These are phyloP conservation scores for Candolleomyces aberdarensis DNA, from an alignment of 768 basidiomycete species.

Conservation along the genomic window DNA sequence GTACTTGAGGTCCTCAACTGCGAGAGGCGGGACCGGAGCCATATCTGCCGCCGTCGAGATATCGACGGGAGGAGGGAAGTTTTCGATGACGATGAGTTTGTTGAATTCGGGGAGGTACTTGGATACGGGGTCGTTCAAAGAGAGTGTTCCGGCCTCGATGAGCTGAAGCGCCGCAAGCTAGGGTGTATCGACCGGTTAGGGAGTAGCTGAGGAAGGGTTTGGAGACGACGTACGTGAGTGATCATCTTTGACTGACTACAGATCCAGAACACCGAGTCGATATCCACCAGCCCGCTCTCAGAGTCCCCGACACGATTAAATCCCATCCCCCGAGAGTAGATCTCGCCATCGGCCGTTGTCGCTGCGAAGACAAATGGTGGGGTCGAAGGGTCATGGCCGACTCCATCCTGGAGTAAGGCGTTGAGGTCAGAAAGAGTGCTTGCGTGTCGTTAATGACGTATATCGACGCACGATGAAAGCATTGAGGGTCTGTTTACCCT, in stretches of 20 bases:
- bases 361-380: slow-evolving; percentile 18
- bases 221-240: slow-evolving; percentile 21
- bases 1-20: slow-evolving; percentile 13
- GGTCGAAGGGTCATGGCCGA: not conserved
- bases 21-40: not conserved
- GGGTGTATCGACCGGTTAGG: not conserved
- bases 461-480: not conserved
- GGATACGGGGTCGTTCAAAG: slow-evolving; percentile 20
- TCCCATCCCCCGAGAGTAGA: slow-evolving; percentile 28
- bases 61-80: no score
- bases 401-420: not conserved
- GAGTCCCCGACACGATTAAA: slow-evolving; percentile 20
- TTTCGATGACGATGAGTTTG: slow-evolving; percentile 24
- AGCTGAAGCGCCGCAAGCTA: slow-evolving; percentile 32
- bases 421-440: not conserved
- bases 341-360: slow-evolving; percentile 24
- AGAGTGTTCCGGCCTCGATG: slow-evolving; percentile 28
- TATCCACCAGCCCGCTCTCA: slow-evolving; percentile 21
- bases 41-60: not conserved
- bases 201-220: not conserved
- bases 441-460: not conserved
- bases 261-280: slow-evolving; percentile 35
- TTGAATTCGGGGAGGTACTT: slow-evolving; percentile 27
- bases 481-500: not conserved
- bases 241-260: slow-evolving; percentile 39